Conservation (phyloP, 2,329 filamentous ascomycete genomes). For the Fusarium phyllophilum region DNA sequence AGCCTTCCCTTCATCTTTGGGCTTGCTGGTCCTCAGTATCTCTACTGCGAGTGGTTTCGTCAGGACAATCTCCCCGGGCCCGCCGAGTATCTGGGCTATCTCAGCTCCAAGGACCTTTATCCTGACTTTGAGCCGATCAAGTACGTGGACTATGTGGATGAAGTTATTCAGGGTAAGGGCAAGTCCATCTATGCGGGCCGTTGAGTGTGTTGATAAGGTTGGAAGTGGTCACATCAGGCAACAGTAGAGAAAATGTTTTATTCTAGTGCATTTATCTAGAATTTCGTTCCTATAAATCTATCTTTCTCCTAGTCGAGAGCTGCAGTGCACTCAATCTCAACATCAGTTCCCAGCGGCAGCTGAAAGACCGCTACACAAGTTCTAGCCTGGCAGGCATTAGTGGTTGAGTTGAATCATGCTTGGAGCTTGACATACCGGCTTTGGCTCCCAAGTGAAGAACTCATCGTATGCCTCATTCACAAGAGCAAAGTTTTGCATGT, state of each 20-base stretch:
- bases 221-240: not conserved
- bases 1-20: not conserved
- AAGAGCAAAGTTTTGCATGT: slow-evolving; percentile 71
- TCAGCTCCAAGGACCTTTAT: slow-evolving; percentile 27
- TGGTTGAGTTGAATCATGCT: slow-evolving; percentile 38
- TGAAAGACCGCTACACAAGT: slow-evolving; percentile 80
- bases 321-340: slow-evolving; percentile 78
- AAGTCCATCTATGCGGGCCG: slow-evolving; percentile 13
- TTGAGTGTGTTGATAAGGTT: not conserved
- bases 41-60: slow-evolving; percentile 30
- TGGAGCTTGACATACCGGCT: slow-evolving; percentile 55
- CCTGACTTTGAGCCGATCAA: slow-evolving; percentile 20
- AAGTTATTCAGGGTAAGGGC: slow-evolving; percentile 19
- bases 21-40: slow-evolving; percentile 18
- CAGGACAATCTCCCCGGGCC: slow-evolving; percentile 28
- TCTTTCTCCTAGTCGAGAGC: not conserved
- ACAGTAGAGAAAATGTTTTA: not conserved
- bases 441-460: slow-evolving; percentile 57
- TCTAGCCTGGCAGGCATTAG: slow-evolving; percentile 53
- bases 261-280: not conserved
- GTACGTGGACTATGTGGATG: slow-evolving; percentile 27
- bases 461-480: slow-evolving; percentile 67
- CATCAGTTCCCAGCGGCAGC: slow-evolving; percentile 74
- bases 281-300: not conserved
- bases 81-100: slow-evolving; percentile 25